These are phyloP conservation scores for Hypoxylon sp. DNA, from an alignment of 2,329 filamentous ascomycete genomes.

Conservation along the genomic window DNA sequence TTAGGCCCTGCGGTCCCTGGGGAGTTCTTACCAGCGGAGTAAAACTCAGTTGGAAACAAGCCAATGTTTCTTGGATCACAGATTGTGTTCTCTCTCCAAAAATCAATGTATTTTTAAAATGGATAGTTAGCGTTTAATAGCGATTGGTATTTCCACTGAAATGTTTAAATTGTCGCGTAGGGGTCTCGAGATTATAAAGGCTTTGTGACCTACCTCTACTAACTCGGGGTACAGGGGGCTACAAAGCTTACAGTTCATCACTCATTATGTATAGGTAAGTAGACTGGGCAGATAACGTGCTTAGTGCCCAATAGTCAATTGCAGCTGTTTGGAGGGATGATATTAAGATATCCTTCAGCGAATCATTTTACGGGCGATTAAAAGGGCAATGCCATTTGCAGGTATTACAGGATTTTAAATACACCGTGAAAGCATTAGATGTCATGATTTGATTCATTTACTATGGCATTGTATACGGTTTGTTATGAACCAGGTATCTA, in stretches of 20 bases:
- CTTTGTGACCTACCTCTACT: too few relatives aligned
- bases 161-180: neutral
- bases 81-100: conserved; percentile 11
- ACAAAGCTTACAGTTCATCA: too few relatives aligned
- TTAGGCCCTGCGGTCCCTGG: conserved; percentile 50
- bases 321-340: too few relatives aligned
- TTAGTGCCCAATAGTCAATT: too few relatives aligned
- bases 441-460: conserved; percentile 5
- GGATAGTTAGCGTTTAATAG: conserved; percentile 21
- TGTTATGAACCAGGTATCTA: neutral
- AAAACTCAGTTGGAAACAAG: neutral
- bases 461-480: neutral
- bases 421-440: neutral
- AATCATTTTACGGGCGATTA: neutral
- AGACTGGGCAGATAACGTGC: too few relatives aligned
- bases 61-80: neutral
- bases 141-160: neutral
- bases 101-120: conserved; percentile 34
- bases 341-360: neutral
- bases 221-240: too few relatives aligned
- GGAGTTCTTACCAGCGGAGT: conserved; percentile 46
- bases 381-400: neutral
- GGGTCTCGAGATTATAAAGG: too few relatives aligned
- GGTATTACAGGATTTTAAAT: neutral
- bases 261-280: too few relatives aligned